Evolutionary conservation across 495 filamentous ascomycete genomes (phyloP), one percentile per base, ranked within the genome.

Genomic region (Tuber umbilicatum): DNA sequence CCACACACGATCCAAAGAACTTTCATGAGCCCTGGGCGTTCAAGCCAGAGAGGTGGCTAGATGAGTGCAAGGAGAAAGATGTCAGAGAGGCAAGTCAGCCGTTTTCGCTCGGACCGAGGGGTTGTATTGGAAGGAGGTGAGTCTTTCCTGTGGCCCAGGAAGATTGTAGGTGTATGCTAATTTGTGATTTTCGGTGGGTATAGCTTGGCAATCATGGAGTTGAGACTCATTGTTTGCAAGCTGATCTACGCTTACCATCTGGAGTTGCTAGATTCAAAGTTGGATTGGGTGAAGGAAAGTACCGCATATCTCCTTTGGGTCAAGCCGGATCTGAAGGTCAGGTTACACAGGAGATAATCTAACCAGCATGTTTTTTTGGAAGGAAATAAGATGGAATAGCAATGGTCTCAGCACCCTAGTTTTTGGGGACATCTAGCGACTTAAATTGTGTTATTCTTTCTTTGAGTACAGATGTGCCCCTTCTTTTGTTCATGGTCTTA

Each of bases 221-320:
- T 85, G 73, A 81, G 79, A 10, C 72, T 84, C 39, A 50, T 85
- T 9, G 68, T 86, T 16, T 76, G 83, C 37, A 86, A 85, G 75
- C 43, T 86, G 19, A 39, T 82, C 4, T 84, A 76, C 67, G 79
- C 70, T 17, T 85, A 83, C 70, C 81, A 86, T 70, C 55, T 84
- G 70, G 81, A 83, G 55, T 73, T 83, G 1, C 79, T 84, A 10
- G 76, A 81, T 55, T n/a, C 78, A 40, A 75, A 82, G 27, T 73
- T 80, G 5, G 83, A 84, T 68, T 85, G 83, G 83, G 67, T 81
- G 35, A 71, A 75, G 3, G 73, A 81, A 39, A 74, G 79, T 3
- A 43, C 79, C 69, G 77, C 84, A 69, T 71, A 84, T 73, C 73
- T 85, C 69, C 69, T 84, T 75, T 86, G 83, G 85, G 83, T 77